Percentiles rank a stretch among this genome's conserved stretches.
Evolutionary conservation across 2,329 filamentous ascomycete species (phyloP).

Genomic region (Ascochyta clinopodiicola): DNA sequence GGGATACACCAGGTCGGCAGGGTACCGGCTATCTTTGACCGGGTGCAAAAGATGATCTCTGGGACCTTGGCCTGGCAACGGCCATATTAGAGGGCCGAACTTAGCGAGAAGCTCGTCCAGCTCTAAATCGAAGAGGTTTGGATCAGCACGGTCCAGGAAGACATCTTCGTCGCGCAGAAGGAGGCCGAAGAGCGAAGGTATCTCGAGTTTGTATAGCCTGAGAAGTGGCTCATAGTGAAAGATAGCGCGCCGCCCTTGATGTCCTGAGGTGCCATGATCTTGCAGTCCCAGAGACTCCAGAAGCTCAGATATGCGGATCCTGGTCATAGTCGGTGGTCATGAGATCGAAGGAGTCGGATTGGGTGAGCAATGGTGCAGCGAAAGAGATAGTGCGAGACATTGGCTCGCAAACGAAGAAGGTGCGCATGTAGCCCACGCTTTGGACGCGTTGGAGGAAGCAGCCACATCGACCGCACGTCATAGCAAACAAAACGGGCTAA

Average conservation of each 20-base stretch:
- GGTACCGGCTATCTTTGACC: constrained; percentile 11
- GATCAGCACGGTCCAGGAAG: constrained; percentile 13
- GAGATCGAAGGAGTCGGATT: not conserved
- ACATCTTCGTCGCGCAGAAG: constrained; percentile 13
- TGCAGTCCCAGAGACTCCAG: not conserved
- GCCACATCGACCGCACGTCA: not conserved
- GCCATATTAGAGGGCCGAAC: constrained; percentile 25
- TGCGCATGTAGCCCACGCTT: not conserved
- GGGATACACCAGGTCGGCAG: constrained; percentile 19
- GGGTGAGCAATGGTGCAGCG: not conserved
- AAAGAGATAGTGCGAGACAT: not conserved
- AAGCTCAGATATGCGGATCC: not conserved
- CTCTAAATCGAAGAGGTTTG: constrained; percentile 19
- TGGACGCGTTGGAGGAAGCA: not conserved
- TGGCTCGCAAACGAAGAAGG: not conserved
- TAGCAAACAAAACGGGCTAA: not conserved
- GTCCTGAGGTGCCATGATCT: not conserved
- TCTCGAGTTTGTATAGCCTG: constrained; percentile 15
- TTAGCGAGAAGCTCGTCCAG: constrained; percentile 15
- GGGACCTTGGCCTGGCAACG: constrained; percentile 4
- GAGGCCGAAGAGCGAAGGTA: constrained; percentile 15
- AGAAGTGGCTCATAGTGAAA: constrained; percentile 11
- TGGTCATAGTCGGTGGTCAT: not conserved
- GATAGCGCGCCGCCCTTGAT: not conserved
- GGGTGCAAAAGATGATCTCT: constrained; percentile 19